Base-by-base conservation (phyloP, 768 basidiomycete species). In the Hericium erinaceus region DNA sequence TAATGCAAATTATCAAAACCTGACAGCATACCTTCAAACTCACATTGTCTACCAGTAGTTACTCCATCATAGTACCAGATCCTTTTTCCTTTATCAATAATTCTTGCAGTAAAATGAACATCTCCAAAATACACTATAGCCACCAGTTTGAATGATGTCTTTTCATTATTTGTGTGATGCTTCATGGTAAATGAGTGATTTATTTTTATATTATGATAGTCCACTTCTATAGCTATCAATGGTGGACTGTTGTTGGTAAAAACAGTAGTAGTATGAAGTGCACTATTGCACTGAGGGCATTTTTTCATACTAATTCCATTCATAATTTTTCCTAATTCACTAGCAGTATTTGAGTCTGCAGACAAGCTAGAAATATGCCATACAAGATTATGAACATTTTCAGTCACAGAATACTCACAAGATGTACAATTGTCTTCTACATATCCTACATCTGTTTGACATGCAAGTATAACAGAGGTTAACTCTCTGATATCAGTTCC, bases 31-130 rank as follows among this genome's bases (percentile, higher is more conserved):
- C 37, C 52, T 9, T 52, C 52, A 26, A 13, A 18, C 18, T n/a
- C n/a, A 38, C 28, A 38, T 39, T 18, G 10, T 39, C 18, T n/a
- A 7, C 37, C 37, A 10, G 52, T 53, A 8, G 52, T 20, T 28
- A 24, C 38, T 49, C 69, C 66, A 64, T 70, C 66, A 58, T 69
- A 58, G 44, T 61, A 69, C 66, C 66, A 68, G 1, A 68, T 54
- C 46, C 18, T 58, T 10, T 59, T 61, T 38, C 44, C 28, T 11
- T 52, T 28, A 49, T 57, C 56, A 37, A 69, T 58, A 12, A 63
- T 44, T 20, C 64, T 38, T 41, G 50, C 56, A 4, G 60, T 65
- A 48, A 67, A 70, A 49, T 70, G 69, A 12, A 24, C 39, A 2
- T 54, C 55, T 12, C 62, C 65, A 52, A 52, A 46, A 56, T 68